These are phyloP conservation scores for Chaetomium tenue DNA, from an alignment of 495 filamentous ascomycete genomes.

Conservation along the genomic window DNA sequence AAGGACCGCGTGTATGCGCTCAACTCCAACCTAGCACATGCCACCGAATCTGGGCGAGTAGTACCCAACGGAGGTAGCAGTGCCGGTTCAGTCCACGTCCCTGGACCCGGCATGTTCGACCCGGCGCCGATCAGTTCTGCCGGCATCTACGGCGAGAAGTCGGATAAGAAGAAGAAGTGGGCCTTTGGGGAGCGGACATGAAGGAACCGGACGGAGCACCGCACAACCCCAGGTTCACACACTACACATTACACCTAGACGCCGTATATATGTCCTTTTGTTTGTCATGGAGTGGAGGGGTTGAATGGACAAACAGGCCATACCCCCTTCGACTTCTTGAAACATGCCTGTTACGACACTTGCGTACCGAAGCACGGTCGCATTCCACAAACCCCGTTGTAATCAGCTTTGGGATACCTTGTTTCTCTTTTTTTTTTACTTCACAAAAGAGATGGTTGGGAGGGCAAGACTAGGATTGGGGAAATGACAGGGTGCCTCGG, in stretches of 20 bases:
- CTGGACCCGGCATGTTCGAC: constrained; percentile 35
- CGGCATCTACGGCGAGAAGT: constrained; percentile 34
- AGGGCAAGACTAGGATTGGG: neutral
- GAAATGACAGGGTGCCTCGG: constrained; percentile 3
- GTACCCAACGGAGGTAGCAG: constrained; percentile 34
- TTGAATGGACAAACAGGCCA: neutral
- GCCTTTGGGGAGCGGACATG: constrained; percentile 37
- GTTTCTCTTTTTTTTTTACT: neutral
- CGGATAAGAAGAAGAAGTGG: constrained; percentile 47
- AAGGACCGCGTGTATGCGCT: constrained; percentile 53
- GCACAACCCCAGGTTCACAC: neutral
- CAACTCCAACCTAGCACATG: constrained; percentile 36
- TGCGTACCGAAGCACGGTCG: neutral
- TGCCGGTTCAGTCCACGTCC: constrained; percentile 32
- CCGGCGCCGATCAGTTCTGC: constrained; percentile 35
- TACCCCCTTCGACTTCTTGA: neutral
- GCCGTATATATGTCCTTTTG: constrained; percentile 16
- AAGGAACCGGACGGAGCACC: neutral
- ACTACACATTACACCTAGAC: neutral
- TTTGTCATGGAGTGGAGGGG: neutral
- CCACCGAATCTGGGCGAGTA: constrained; percentile 34
- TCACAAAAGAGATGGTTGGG: constrained; percentile 1
- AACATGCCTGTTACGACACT: neutral
- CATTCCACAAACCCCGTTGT: neutral
- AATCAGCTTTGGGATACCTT: constrained; percentile 13